phyloP scores from a whole-genome alignment of 1,139 yeast species.

The Candida sp. region DNA sequence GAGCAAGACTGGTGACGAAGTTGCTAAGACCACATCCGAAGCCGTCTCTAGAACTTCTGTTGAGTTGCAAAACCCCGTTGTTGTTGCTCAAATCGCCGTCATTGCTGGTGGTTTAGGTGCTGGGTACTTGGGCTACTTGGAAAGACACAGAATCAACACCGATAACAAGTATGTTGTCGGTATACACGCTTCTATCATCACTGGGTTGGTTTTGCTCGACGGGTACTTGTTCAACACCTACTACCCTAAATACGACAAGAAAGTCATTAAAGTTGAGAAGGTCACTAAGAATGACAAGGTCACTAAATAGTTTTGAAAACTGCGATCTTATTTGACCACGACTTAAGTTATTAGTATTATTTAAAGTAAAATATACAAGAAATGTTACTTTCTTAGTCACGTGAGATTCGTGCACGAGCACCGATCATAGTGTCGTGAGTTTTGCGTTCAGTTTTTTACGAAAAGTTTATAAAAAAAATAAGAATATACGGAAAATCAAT shows the following conservation, averaged over 20 bases:
- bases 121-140: slow-evolving; percentile 54
- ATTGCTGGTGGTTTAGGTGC: slow-evolving; percentile 55
- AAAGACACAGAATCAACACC: slow-evolving; percentile 54
- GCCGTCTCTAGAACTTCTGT: slow-evolving; percentile 19
- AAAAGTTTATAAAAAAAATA: too few species aligned
- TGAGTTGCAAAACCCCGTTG: slow-evolving; percentile 68
- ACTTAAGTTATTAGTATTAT: neutral
- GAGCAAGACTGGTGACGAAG: slow-evolving; percentile 12
- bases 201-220: slow-evolving; percentile 60
- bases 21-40: slow-evolving; percentile 13
- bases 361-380: neutral
- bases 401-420: too few species aligned
- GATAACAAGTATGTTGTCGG: slow-evolving; percentile 52
- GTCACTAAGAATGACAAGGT: too few species aligned
- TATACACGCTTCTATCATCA: slow-evolving; percentile 55
- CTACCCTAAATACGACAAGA: slow-evolving; percentile 32
- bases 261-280: slow-evolving; percentile 8
- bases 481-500: too few species aligned
- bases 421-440: too few species aligned
- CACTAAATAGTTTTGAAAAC: neutral
- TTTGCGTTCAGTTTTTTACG: too few species aligned
- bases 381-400: neutral
- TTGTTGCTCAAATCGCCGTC: slow-evolving; percentile 55
- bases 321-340: neutral
- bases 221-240: slow-evolving; percentile 55